These are phyloP conservation scores for Pseudonitzschia multistriata DNA, from an alignment of 108 stramenopile genomes.

Conservation along the genomic window DNA sequence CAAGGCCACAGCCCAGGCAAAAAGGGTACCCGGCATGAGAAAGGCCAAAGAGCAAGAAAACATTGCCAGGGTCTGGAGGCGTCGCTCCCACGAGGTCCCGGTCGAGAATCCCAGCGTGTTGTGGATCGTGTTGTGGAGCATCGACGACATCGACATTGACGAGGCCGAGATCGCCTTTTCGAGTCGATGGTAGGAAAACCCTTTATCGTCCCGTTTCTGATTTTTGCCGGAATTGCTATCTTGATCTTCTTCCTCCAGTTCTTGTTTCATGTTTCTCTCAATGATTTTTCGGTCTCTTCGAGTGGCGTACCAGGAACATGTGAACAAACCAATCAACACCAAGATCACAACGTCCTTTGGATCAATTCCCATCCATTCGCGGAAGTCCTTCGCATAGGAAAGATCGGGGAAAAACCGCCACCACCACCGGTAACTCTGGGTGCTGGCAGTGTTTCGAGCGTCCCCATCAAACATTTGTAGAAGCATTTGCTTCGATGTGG, in stretches of 20 bases:
- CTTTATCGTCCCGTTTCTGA: neutral
- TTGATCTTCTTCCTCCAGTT: neutral
- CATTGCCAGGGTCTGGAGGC: slow-evolving; percentile 21
- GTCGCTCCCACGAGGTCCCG: slow-evolving; percentile 22
- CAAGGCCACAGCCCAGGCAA: neutral
- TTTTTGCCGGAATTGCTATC: neutral
- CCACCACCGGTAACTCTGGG: neutral
- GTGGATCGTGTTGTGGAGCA: neutral
- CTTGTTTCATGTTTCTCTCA: neutral
- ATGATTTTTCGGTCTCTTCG: neutral
- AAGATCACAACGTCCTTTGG: neutral
- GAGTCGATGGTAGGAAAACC: neutral
- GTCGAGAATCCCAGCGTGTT: neutral
- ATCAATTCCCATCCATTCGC: too few relatives aligned
- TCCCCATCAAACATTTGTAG: neutral
- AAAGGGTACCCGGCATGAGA: slow-evolving; percentile 1
- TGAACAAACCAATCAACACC: neutral
- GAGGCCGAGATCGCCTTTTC: neutral
- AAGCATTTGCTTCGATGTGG: neutral
- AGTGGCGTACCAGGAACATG: neutral
- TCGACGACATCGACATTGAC: neutral
- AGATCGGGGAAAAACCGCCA: neutral
- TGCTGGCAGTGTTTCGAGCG: neutral
- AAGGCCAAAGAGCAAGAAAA: slow-evolving; percentile 23
- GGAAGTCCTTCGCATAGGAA: neutral